Percentiles rank a stretch among this genome's conserved stretches.
Evolutionary conservation across 2,329 filamentous ascomycete genomes (phyloP).

Genomic region (Trichoderma pleuroti): DNA sequence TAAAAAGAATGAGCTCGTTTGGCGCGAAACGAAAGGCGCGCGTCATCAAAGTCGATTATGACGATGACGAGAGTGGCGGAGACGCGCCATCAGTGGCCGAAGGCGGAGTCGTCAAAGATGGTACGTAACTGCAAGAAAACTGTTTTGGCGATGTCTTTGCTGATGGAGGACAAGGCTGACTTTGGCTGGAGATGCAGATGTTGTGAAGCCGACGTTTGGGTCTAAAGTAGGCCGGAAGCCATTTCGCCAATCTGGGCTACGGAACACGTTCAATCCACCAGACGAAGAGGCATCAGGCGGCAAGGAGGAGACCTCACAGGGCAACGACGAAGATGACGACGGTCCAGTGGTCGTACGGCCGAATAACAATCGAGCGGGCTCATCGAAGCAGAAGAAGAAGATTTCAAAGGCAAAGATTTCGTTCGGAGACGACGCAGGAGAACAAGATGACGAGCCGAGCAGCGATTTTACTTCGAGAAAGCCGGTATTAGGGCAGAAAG

Average conservation of each 20-base stretch:
- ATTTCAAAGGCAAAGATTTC: conserved; percentile 59
- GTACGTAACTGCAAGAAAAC: conserved; percentile 33
- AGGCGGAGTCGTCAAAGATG: conserved; percentile 30
- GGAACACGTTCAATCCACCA: conserved; percentile 51
- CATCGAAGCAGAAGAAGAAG: conserved; percentile 65
- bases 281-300: conserved; percentile 33
- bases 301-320: conserved; percentile 27
- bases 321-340: conserved; percentile 41
- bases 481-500: conserved; percentile 60
- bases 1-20: conserved; percentile 52
- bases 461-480: conserved; percentile 60
- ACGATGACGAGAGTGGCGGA: conserved; percentile 54
- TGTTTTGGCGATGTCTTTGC: conserved; percentile 27
- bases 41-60: conserved; percentile 69
- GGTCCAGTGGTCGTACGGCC: conserved; percentile 51
- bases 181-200: conserved; percentile 27
- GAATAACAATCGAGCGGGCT: conserved; percentile 43
- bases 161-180: conserved; percentile 38
- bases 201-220: conserved; percentile 38
- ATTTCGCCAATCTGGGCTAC: conserved; percentile 55
- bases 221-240: conserved; percentile 49
- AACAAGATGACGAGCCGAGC: conserved; percentile 49
- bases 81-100: conserved; percentile 23
- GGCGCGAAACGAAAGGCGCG: conserved; percentile 65
- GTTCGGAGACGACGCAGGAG: conserved; percentile 60